Percentiles rank a stretch among this genome's conserved stretches.
Evolutionary conservation across 768 basidiomycete genomes (phyloP).

Genomic region (Fistulinella prunicolor): DNA sequence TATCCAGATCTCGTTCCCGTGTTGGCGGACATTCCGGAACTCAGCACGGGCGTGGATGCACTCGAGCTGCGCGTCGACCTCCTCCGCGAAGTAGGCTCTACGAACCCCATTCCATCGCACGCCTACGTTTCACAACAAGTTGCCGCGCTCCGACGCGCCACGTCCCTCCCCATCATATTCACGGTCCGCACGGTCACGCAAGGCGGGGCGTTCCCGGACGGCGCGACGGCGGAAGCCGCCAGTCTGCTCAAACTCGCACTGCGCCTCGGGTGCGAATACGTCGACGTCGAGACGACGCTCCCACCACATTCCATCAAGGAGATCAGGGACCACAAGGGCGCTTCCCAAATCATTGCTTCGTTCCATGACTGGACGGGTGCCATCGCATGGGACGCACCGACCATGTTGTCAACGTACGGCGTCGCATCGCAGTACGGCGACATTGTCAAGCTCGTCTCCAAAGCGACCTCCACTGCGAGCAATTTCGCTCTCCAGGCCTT

Average conservation of each 20-base stretch:
- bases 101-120: slow-evolving; percentile 58
- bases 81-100: slow-evolving; percentile 52
- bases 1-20: slow-evolving; percentile 83
- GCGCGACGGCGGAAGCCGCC: slow-evolving; percentile 64
- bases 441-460: slow-evolving; percentile 90
- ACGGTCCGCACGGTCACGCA: slow-evolving; percentile 87
- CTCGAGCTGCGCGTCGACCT: slow-evolving; percentile 94
- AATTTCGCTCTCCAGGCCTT: slow-evolving; percentile 81
- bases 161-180: slow-evolving; percentile 85
- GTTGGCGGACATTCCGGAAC: slow-evolving; percentile 61
- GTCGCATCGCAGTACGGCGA: slow-evolving; percentile 71
- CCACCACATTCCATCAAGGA: slow-evolving; percentile 59
- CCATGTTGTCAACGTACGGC: slow-evolving; percentile 67
- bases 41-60: slow-evolving; percentile 85
- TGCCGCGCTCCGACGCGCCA: slow-evolving; percentile 69
- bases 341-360: slow-evolving; percentile 82
- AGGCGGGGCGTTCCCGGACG: slow-evolving; percentile 89
- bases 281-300: slow-evolving; percentile 87
- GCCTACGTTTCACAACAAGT: slow-evolving; percentile 81
- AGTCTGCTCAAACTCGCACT: slow-evolving; percentile 76
- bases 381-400: slow-evolving; percentile 73
- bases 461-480: slow-evolving; percentile 68
- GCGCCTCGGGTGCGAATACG: slow-evolving; percentile 83
- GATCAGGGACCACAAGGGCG: slow-evolving; percentile 60
- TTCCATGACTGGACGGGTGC: slow-evolving; percentile 93